A percentile compares a stretch with the other conserved stretches of the same genome.
Conservation (phyloP, 257 asterid genomes). For the Gentiana straminea region DNA sequence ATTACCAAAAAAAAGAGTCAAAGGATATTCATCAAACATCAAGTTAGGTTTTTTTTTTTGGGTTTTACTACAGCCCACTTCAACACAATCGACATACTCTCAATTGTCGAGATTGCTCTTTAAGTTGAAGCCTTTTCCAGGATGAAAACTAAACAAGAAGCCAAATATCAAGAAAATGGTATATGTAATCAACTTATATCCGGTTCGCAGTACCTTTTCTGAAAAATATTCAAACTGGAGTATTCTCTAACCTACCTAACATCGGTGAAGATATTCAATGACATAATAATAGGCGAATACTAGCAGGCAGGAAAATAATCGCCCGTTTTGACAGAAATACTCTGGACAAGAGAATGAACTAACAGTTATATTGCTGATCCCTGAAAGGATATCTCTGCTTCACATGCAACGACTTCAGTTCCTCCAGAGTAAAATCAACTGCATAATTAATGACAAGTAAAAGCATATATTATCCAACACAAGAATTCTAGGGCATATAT, state of each 20-base stretch:
- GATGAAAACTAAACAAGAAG: too few relatives aligned
- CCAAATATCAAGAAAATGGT: too few relatives aligned
- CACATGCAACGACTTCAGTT: conserved; percentile 59
- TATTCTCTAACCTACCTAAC: background rate
- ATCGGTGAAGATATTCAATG: background rate
- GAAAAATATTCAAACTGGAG: too few relatives aligned
- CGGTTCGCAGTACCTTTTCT: too few relatives aligned
- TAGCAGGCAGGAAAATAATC: background rate
- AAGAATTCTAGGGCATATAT: background rate
- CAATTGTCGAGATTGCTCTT: too few relatives aligned
- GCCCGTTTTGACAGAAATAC: background rate
- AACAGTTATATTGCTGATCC: conserved; percentile 82
- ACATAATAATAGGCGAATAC: background rate
- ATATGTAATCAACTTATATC: too few relatives aligned
- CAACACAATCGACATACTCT: too few relatives aligned
- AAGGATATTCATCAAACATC: background rate
- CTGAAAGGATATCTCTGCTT: conserved; percentile 78
- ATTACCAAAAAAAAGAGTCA: too few relatives aligned
- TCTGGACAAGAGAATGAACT: conserved; percentile 10
- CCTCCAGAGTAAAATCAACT: conserved; percentile 88
- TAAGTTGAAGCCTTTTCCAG: too few relatives aligned
- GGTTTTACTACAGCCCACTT: too few relatives aligned
- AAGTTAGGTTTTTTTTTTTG: background rate
- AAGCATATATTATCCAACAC: background rate
- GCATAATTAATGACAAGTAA: conserved; percentile 10